Conservation (phyloP, 2,329 filamentous ascomycete species). For the Monilinia vaccinii-corymbosi region DNA sequence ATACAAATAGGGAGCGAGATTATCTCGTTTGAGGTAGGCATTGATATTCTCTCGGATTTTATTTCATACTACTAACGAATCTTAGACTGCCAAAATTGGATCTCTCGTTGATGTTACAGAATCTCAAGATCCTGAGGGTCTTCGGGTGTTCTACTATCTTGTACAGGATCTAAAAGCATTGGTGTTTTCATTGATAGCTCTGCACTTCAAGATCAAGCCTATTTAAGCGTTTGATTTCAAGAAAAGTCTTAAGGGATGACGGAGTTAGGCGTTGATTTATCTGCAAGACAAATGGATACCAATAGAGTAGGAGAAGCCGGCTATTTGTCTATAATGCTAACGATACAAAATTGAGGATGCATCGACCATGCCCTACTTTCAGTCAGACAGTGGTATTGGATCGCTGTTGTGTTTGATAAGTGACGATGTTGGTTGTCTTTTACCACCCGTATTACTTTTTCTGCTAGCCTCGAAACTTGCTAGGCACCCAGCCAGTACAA, state of each 20-base stretch:
- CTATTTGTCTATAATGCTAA: background rate
- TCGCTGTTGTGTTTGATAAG: background rate
- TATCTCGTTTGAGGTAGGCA: conserved; percentile 83
- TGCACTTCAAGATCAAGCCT: conserved; percentile 94
- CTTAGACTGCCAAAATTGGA: conserved; percentile 91
- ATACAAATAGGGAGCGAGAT: conserved; percentile 90
- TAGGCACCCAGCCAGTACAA: background rate
- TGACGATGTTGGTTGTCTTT: background rate
- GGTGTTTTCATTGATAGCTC: conserved; percentile 88
- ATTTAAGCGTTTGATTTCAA: conserved; percentile 39
- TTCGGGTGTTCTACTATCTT: conserved; percentile 97
- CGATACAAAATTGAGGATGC: background rate
- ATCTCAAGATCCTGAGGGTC: conserved; percentile 87
- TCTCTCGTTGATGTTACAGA: conserved; percentile 95
- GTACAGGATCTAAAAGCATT: conserved; percentile 95
- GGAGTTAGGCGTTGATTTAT: conserved; percentile 25
- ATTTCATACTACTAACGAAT: background rate
- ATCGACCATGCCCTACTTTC: background rate
- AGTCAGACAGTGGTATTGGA: background rate
- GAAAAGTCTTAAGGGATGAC: background rate
- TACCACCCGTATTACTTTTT: background rate
- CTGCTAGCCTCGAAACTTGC: background rate
- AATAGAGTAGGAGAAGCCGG: conserved; percentile 15
- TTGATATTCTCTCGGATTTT: background rate
- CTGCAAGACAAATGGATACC: conserved; percentile 24